These are phyloP conservation scores for Rhododendron henanense DNA, from an alignment of 148 eudicot genomes.

Conservation along the genomic window DNA sequence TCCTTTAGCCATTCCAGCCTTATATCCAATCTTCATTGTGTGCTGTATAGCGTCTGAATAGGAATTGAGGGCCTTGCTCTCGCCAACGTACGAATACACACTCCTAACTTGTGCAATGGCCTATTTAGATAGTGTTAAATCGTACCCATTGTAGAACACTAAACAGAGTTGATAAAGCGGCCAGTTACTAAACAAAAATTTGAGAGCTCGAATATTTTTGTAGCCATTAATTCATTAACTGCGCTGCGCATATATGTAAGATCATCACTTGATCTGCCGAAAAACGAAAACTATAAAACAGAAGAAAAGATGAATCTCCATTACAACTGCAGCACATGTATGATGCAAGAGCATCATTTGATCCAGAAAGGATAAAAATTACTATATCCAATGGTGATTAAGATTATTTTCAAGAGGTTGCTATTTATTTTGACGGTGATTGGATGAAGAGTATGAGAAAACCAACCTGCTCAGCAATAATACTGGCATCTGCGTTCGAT, in stretches of 20 bases:
- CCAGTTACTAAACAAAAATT: background rate
- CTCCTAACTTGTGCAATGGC: constrained; percentile 98
- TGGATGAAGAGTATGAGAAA: background rate
- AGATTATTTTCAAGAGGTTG: background rate
- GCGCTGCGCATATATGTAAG: background rate
- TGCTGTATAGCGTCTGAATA: constrained; percentile 95
- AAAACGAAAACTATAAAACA: background rate
- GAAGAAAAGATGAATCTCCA: background rate
- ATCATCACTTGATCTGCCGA: background rate
- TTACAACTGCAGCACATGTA: background rate
- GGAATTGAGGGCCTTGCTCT: constrained; percentile 75
- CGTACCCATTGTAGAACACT: background rate
- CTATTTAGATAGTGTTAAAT: constrained; percentile 27
- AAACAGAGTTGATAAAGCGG: too few species aligned
- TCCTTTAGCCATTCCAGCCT: constrained; percentile 99
- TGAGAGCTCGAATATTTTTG: background rate
- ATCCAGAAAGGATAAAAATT: background rate
- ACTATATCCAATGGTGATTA: background rate
- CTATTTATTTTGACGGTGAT: too few species aligned
- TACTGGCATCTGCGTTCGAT: constrained; percentile 93
- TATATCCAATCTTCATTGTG: constrained; percentile 87
- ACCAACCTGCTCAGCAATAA: constrained; percentile 92
- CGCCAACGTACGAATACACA: constrained; percentile 93
- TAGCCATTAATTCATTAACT: background rate
- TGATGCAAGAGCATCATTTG: background rate